Conservation (phyloP, 768 basidiomycete genomes). For the Coprinopsis marcescibilis region DNA sequence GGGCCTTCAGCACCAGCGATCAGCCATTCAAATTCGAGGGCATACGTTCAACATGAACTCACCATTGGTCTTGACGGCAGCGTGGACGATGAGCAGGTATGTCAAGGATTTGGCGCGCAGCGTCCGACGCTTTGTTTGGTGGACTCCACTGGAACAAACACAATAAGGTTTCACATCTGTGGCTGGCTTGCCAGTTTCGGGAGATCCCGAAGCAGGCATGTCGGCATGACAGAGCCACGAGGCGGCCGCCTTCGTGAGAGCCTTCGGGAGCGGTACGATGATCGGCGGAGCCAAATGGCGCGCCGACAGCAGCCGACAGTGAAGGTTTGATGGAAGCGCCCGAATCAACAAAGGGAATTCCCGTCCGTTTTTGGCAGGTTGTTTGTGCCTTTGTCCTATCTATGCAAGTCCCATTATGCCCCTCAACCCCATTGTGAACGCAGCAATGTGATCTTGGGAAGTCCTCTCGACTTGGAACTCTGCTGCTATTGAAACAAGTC, state of each 20-base stretch:
- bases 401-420: constrained; percentile 25
- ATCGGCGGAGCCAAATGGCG: too few species aligned
- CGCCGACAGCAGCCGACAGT: too few species aligned
- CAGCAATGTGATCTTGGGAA: background rate
- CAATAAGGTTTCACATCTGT: constrained; percentile 51
- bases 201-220: constrained; percentile 20
- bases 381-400: constrained; percentile 25
- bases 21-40: constrained; percentile 2
- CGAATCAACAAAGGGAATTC: constrained; percentile 1
- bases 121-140: constrained; percentile 28
- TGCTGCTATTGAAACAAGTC: background rate
- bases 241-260: background rate
- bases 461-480: background rate
- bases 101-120: constrained; percentile 19
- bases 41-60: constrained; percentile 21
- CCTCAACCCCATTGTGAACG: background rate
- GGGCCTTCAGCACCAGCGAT: constrained; percentile 31
- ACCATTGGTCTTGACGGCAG: constrained; percentile 67
- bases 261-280: too few species aligned
- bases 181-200: constrained; percentile 48
- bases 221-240: background rate
- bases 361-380: constrained; percentile 14
- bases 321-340: background rate
- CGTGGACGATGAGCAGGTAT: constrained; percentile 46
- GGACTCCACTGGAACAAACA: constrained; percentile 34